Evolutionary conservation across 1,139 yeast species (phyloP).

Genomic region (Yamadazyma friedrichii): DNA sequence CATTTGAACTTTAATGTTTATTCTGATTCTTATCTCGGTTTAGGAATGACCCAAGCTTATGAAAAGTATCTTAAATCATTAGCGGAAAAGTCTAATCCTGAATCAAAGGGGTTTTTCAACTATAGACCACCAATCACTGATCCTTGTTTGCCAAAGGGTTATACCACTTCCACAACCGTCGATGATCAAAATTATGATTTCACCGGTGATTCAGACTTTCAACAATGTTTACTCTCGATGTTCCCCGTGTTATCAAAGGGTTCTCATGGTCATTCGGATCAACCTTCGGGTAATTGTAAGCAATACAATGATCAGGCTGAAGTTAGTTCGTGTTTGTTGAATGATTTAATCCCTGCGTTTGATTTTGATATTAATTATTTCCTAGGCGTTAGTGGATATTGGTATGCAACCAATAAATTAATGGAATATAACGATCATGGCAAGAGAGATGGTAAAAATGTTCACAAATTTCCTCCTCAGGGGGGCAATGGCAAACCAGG

Average conservation of each 20-base stretch:
- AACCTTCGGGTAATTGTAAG: conserved; percentile 25
- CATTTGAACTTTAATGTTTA: conserved; percentile 49
- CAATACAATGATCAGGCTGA: conserved; percentile 27
- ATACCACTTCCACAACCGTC: conserved; percentile 23
- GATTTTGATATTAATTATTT: conserved; percentile 68
- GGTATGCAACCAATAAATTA: conserved; percentile 64
- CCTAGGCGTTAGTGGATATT: conserved; percentile 79
- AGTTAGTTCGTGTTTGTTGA: conserved; percentile 51
- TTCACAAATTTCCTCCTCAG: conserved; percentile 10
- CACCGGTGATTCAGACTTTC: conserved; percentile 60
- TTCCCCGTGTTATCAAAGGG: conserved; percentile 51
- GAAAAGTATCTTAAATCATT: conserved; percentile 43
- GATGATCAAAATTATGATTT: conserved; percentile 33
- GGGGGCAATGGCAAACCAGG: not conserved
- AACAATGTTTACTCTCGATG: conserved; percentile 50
- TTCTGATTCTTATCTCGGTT: conserved; percentile 74
- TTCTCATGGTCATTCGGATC: conserved; percentile 24
- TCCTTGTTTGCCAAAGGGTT: conserved; percentile 63
- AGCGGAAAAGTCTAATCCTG: conserved; percentile 20
- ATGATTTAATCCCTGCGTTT: conserved; percentile 61
- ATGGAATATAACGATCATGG: conserved; percentile 22
- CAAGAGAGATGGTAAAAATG: conserved; percentile 9
- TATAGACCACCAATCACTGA: conserved; percentile 39
- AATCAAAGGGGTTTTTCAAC: conserved; percentile 14
- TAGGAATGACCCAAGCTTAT: conserved; percentile 74